These are phyloP conservation scores for Talaromyces piceae DNA, from an alignment of 2,329 filamentous ascomycete species.

Conservation along the genomic window DNA sequence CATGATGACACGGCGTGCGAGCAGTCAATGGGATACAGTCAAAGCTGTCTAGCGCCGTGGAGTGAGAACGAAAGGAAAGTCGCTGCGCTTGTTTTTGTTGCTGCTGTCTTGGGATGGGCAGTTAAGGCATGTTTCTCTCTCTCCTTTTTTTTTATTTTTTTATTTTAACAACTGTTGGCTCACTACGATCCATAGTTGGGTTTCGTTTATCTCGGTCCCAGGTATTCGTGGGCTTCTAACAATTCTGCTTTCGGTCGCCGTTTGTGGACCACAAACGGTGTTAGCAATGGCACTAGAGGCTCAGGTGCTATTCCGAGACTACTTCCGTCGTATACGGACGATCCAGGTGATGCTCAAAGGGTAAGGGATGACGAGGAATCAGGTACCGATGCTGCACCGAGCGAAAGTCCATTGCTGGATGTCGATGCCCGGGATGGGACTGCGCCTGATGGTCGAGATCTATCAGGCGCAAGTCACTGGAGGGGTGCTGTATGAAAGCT, in stretches of 20 bases:
- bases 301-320: slow-evolving; percentile 1
- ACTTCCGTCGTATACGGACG: slow-evolving; percentile 3
- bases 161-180: too few species aligned
- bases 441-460: slow-evolving; percentile 1
- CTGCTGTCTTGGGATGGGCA: slow-evolving; percentile 16
- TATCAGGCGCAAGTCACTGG: slow-evolving; percentile 5
- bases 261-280: not conserved
- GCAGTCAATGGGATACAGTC: slow-evolving; percentile 22
- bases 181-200: not conserved
- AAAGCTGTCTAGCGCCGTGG: slow-evolving; percentile 26
- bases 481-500: not conserved
- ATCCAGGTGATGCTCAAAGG: not conserved
- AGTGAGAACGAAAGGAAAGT: slow-evolving; percentile 18
- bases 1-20: slow-evolving; percentile 27
- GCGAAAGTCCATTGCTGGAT: slow-evolving; percentile 4
- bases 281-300: not conserved
- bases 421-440: slow-evolving; percentile 7
- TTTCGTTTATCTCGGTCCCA: not conserved
- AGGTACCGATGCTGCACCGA: not conserved
- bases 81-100: slow-evolving; percentile 23
- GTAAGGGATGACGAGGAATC: not conserved
- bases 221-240: not conserved
- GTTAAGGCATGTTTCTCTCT: too few species aligned
- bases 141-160: too few species aligned
- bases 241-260: slow-evolving; percentile 1